Base-by-base conservation (phyloP, 2,329 filamentous ascomycete genomes). In the Graphilbum sp. region DNA sequence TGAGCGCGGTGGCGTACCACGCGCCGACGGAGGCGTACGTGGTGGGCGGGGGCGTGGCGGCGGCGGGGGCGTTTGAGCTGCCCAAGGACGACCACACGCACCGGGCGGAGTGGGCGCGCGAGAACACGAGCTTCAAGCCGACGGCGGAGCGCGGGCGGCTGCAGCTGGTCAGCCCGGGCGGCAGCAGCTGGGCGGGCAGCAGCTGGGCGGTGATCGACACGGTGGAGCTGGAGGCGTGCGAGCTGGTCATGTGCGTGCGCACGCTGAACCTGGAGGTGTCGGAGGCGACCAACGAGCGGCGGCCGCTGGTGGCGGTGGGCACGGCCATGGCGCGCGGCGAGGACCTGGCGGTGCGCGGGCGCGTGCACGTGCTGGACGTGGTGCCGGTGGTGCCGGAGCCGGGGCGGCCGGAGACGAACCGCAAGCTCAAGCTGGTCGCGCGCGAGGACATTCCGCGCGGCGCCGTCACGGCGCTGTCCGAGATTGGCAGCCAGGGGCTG, bases 371-470 rank as follows among this genome's bases (percentile, higher is more conserved):
- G 35, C 93, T 90, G 51, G 87, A 95, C 51, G 72, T 98, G 23
- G 86, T 93, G 41, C 73, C 79, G 25, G 90, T 98, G 24, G 88
- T 95, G 1, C 88, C 90, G 0, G 79, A 95, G 45, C 86, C 86
- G 0, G 83, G 76, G 16, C 72, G 72, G 8, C 84, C 86, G 0
- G 87, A 95, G 55, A 94, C 83, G 2, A 82, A 86, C 55, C 79
- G 76, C 46, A 84, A 77, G 47, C 65, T 98, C 25, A 92, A 94
- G 53, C 69, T 92, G 4, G 69, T 95, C 15, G 82, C 84, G 5
- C 82, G 81, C 50, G 90, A 98, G 55, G 84, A 93, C 37, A 86
- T 96, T 20, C 71, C 74, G n/a, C 82, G 90, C 36, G 90, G 90
- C 10, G 85, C 85, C 4, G 84, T 98, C 19, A 94, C 88, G 13